These are phyloP conservation scores for Micractinium sp. DNA, from an alignment of 139 green algal species.

Conservation along the genomic window DNA sequence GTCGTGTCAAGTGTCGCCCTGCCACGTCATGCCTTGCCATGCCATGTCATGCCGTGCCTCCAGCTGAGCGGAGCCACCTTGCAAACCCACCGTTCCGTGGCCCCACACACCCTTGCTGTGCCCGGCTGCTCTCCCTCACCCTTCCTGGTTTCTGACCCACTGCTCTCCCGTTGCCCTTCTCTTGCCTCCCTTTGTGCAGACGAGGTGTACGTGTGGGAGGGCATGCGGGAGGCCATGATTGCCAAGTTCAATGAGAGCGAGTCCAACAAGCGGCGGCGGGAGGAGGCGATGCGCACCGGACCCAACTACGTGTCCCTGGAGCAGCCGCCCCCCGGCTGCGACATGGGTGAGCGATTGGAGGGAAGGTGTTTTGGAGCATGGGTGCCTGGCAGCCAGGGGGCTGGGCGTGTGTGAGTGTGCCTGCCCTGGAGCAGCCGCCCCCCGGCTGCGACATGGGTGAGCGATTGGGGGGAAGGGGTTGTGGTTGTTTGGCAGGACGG, in stretches of 20 bases:
- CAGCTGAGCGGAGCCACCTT: too few relatives aligned
- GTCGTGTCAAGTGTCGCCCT: too few relatives aligned
- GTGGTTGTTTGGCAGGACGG: too few relatives aligned
- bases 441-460: slow-evolving; percentile 14
- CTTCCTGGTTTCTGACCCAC: not conserved
- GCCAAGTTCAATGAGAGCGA: slow-evolving; percentile 30
- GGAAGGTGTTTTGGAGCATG: too few relatives aligned
- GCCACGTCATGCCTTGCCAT: too few relatives aligned
- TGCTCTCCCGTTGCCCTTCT: not conserved
- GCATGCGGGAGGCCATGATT: slow-evolving; percentile 25
- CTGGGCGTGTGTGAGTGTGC: not conserved
- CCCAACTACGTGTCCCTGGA: not conserved
- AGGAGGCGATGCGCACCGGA: not conserved
- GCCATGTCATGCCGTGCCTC: too few relatives aligned
- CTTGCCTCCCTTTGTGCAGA: not conserved
- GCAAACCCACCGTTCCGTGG: too few relatives aligned
- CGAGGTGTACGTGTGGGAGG: slow-evolving; percentile 23
- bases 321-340: slow-evolving; percentile 8
- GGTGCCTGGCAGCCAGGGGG: too few relatives aligned
- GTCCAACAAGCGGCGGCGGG: slow-evolving; percentile 9
- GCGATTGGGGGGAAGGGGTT: not conserved
- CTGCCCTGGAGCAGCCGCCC: not conserved
- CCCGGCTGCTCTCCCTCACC: not conserved
- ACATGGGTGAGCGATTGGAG: not conserved
- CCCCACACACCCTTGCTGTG: too few relatives aligned